A percentile compares a stretch with the other conserved stretches of the same genome.
phyloP scores from a whole-genome alignment of 2,329 filamentous ascomycete species.

The Orbilia quercus region DNA sequence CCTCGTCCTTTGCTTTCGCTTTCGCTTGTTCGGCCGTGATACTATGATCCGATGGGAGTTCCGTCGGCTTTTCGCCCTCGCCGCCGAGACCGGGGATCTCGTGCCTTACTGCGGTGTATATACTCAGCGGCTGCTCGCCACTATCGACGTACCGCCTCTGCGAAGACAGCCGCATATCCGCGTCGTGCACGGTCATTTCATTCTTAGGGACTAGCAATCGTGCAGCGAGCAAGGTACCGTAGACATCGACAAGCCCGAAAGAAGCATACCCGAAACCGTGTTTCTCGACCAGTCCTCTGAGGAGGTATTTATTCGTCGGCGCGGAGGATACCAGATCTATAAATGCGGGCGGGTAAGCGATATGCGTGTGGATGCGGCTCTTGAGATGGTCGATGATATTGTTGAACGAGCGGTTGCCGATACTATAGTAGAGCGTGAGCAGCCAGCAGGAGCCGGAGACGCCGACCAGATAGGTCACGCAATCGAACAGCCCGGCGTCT shows the following conservation, averaged over 20 bases:
- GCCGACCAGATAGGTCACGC: constrained; percentile 91
- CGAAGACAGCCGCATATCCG: constrained; percentile 90
- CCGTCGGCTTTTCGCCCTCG: constrained; percentile 62
- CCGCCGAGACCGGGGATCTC: constrained; percentile 80
- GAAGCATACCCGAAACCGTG: constrained; percentile 80
- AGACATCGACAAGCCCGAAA: constrained; percentile 92
- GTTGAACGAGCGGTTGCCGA: constrained; percentile 75
- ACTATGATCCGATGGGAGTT: constrained; percentile 58
- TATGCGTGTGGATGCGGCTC: constrained; percentile 83
- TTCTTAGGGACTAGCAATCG: constrained; percentile 86
- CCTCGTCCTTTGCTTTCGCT: constrained; percentile 65
- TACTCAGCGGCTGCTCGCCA: constrained; percentile 86
- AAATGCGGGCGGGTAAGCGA: constrained; percentile 89
- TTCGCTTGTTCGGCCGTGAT: constrained; percentile 66
- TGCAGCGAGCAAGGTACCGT: constrained; percentile 85
- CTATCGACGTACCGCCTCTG: constrained; percentile 80
- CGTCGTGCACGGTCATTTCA: constrained; percentile 78
- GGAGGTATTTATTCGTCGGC: constrained; percentile 90
- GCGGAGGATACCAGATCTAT: constrained; percentile 83
- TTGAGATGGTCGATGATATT: constrained; percentile 86
- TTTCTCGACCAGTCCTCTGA: constrained; percentile 91
- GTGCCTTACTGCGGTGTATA: constrained; percentile 94
- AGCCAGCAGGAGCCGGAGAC: constrained; percentile 98
- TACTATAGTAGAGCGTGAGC: constrained; percentile 84
- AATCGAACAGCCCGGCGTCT: constrained; percentile 91